A percentile compares a stretch with the other conserved stretches of the same genome.
phyloP scores from a whole-genome alignment of 2,329 filamentous ascomycete species.

The Scorias spongiosa region DNA sequence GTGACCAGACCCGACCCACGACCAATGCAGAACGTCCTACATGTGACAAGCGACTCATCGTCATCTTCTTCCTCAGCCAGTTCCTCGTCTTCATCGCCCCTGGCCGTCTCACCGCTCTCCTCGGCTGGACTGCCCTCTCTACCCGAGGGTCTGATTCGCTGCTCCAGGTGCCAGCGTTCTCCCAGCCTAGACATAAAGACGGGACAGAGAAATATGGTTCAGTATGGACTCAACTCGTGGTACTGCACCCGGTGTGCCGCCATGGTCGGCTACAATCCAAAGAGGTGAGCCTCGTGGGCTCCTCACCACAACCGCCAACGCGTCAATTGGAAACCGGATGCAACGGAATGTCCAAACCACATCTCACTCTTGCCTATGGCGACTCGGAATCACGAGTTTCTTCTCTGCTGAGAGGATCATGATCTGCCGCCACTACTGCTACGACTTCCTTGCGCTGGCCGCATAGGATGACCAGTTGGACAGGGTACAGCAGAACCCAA shows the following conservation, averaged over 20 bases:
- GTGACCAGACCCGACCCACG: slow-evolving; percentile 14
- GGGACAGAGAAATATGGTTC: slow-evolving; percentile 22
- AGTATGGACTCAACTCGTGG: slow-evolving; percentile 22
- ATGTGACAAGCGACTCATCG: slow-evolving; percentile 17
- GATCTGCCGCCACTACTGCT: too few relatives aligned
- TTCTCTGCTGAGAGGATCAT: too few relatives aligned
- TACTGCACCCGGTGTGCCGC: slow-evolving; percentile 22
- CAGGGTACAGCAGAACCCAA: too few relatives aligned
- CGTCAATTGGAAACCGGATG: too few relatives aligned
- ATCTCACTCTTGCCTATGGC: too few relatives aligned
- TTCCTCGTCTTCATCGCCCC: slow-evolving; percentile 7
- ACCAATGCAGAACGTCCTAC: slow-evolving; percentile 18
- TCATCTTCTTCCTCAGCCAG: slow-evolving; percentile 8
- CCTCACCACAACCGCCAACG: too few relatives aligned
- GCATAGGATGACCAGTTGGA: too few relatives aligned
- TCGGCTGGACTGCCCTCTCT: slow-evolving; percentile 3
- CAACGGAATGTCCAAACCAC: too few relatives aligned
- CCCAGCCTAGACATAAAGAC: slow-evolving; percentile 18
- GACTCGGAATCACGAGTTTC: too few relatives aligned
- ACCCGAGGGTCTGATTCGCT: slow-evolving; percentile 14
- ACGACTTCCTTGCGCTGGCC: too few relatives aligned
- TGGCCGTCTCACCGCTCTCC: slow-evolving; percentile 6
- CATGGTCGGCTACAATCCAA: slow-evolving; percentile 16
- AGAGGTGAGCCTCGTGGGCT: neutral
- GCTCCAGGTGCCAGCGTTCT: slow-evolving; percentile 22